Percentiles rank a stretch among this genome's conserved stretches.
phyloP scores from a whole-genome alignment of 2,329 filamentous ascomycete genomes.

The Verticillium nonalfalfae region DNA sequence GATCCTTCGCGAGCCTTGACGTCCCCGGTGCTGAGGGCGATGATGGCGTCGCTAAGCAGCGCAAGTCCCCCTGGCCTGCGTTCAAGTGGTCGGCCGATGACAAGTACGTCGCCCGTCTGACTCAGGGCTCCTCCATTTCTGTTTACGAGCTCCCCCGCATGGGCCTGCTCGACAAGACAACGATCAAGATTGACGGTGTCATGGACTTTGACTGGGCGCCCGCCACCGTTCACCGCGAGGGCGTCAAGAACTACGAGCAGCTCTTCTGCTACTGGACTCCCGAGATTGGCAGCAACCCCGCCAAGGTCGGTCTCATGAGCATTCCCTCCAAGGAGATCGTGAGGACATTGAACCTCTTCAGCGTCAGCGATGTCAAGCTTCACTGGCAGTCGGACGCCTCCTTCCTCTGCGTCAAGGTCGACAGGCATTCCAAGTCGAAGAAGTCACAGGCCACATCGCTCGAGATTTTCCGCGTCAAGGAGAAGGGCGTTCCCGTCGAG shows the following conservation, averaged over 20 bases:
- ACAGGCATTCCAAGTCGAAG: constrained; percentile 98
- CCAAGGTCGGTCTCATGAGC: constrained; percentile 94
- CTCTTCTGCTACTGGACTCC: constrained; percentile 98
- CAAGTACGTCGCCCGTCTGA: constrained; percentile 92
- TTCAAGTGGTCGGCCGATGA: constrained; percentile 99
- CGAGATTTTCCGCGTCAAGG: constrained; percentile 94
- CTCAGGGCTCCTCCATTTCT: constrained; percentile 80
- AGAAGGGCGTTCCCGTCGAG: constrained; percentile 97
- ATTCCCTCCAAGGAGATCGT: constrained; percentile 92
- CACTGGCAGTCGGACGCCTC: constrained; percentile 96
- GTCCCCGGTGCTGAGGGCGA: constrained; percentile 49
- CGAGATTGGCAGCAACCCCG: constrained; percentile 95
- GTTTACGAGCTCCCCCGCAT: constrained; percentile 86
- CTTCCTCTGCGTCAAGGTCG: constrained; percentile 97
- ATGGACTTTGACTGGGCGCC: constrained; percentile 99
- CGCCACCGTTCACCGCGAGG: constrained; percentile 71
- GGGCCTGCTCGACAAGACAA: constrained; percentile 83
- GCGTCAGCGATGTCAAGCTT: constrained; percentile 92
- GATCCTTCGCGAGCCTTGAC: constrained; percentile 90
- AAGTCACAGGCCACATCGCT: constrained; percentile 96
- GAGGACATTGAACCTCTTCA: constrained; percentile 94
- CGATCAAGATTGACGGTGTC: constrained; percentile 93
- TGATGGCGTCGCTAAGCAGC: constrained; percentile 58
- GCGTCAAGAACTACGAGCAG: constrained; percentile 89
- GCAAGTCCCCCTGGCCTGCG: constrained; percentile 95